Percentiles rank a stretch among this genome's conserved stretches.
These are phyloP conservation scores for Mycena amicta DNA, from an alignment of 768 basidiomycete genomes.

Conservation along the genomic window DNA sequence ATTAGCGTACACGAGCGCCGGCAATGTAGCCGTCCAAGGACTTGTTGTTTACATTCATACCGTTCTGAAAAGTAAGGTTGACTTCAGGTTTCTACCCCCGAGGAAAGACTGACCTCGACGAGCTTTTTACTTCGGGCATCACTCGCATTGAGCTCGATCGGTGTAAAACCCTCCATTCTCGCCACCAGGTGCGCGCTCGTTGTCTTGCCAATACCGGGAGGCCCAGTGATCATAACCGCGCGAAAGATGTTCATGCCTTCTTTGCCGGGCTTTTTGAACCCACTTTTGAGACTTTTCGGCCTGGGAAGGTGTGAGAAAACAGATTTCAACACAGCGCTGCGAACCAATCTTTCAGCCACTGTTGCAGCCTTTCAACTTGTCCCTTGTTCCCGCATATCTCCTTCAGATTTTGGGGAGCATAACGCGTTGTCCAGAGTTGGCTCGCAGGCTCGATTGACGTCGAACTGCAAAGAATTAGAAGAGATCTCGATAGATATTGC, in stretches of 20 bases:
- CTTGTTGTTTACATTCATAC: slow-evolving; percentile 87
- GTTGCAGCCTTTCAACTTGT: slow-evolving; percentile 83
- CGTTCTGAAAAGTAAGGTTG: slow-evolving; percentile 54
- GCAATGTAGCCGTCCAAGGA: slow-evolving; percentile 87
- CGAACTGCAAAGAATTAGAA: slow-evolving; percentile 11
- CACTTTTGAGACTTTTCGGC: slow-evolving; percentile 68
- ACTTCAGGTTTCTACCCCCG: neutral
- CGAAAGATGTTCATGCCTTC: slow-evolving; percentile 84
- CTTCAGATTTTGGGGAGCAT: slow-evolving; percentile 85
- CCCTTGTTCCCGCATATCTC: slow-evolving; percentile 97
- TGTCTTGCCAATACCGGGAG: slow-evolving; percentile 98
- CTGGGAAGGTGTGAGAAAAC: slow-evolving; percentile 40
- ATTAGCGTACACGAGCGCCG: slow-evolving; percentile 48
- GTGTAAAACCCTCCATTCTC: slow-evolving; percentile 85
- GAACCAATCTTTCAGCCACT: slow-evolving; percentile 89
- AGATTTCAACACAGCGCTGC: slow-evolving; percentile 24
- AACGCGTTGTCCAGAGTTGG: slow-evolving; percentile 94
- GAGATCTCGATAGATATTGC: slow-evolving; percentile 6
- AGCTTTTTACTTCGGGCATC: slow-evolving; percentile 96
- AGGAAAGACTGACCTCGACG: slow-evolving; percentile 68
- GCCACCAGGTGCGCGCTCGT: slow-evolving; percentile 94
- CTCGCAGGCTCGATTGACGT: slow-evolving; percentile 47
- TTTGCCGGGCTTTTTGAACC: slow-evolving; percentile 95
- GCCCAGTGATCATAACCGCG: slow-evolving; percentile 87
- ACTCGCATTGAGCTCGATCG: slow-evolving; percentile 96